These are phyloP conservation scores for Nigrograna mackinnonii DNA, from an alignment of 2,329 filamentous ascomycete species.

Conservation along the genomic window DNA sequence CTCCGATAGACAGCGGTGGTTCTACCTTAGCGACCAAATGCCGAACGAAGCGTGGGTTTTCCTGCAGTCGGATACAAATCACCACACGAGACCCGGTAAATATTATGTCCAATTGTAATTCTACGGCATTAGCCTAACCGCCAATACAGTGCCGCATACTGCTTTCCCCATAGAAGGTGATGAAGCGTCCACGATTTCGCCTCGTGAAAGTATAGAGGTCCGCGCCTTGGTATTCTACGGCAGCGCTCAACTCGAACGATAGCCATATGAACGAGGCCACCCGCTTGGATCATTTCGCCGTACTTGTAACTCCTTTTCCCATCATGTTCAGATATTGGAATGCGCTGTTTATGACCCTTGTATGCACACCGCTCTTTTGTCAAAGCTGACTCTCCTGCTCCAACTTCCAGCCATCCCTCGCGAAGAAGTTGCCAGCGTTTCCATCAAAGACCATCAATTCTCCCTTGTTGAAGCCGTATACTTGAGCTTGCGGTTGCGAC, in stretches of 20 bases:
- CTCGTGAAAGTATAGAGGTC: not conserved
- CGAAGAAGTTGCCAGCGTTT: constrained; percentile 11
- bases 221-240: not conserved
- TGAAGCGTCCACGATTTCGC: no score
- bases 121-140: not conserved
- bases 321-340: no score
- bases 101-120: not conserved
- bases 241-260: no score
- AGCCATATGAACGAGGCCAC: no score
- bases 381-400: constrained; percentile 13
- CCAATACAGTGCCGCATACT: not conserved
- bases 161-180: not conserved
- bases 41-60: constrained; percentile 11
- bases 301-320: no score
- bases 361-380: no score
- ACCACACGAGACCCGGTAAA: constrained; percentile 4
- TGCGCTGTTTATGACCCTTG: no score
- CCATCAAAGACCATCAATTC: constrained; percentile 11
- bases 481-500: constrained; percentile 9
- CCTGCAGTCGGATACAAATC: constrained; percentile 9
- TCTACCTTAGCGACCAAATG: constrained; percentile 7
- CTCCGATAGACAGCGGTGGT: constrained; percentile 6
- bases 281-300: no score
- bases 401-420: constrained; percentile 9
- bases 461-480: constrained; percentile 14